Conservation (phyloP, 495 filamentous ascomycete genomes). For the Bombardia bombarda region DNA sequence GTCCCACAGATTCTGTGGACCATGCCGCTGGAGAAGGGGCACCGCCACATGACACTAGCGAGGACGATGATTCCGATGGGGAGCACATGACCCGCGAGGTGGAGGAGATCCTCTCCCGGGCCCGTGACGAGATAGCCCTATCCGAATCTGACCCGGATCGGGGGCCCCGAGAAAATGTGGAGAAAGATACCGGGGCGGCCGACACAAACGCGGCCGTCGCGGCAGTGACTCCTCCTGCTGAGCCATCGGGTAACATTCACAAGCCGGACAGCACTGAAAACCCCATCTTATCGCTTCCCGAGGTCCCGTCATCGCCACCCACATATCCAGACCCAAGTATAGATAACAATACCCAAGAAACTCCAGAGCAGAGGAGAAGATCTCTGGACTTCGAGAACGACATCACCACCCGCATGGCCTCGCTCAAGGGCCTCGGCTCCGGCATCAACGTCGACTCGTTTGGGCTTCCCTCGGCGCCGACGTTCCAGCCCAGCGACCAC, state of each 20-base stretch:
- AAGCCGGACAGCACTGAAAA: neutral
- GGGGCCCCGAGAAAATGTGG: neutral
- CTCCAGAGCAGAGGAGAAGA: conserved; percentile 1
- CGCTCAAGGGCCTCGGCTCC: conserved; percentile 25
- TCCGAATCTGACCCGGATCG: conserved; percentile 8
- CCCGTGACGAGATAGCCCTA: conserved; percentile 29
- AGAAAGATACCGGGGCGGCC: neutral
- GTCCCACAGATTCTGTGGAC: neutral
- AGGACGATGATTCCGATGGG: conserved; percentile 32
- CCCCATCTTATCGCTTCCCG: neutral
- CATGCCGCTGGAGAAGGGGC: too few relatives aligned
- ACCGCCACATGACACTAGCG: neutral
- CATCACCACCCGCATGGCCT: conserved; percentile 32
- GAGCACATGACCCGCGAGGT: conserved; percentile 28
- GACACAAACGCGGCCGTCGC: neutral
- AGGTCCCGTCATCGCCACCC: neutral
- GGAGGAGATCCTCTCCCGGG: conserved; percentile 26
- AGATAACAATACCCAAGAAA: neutral
- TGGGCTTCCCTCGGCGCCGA: conserved; percentile 47
- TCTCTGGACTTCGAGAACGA: conserved; percentile 28
- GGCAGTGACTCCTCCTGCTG: neutral
- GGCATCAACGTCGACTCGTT: conserved; percentile 25
- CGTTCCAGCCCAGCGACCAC: conserved; percentile 34
- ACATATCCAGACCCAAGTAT: neutral
- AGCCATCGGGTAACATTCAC: neutral